A percentile compares a stretch with the other conserved stretches of the same genome.
Conservation (phyloP, 768 basidiomycete genomes). For the Amanita molliuscula region DNA sequence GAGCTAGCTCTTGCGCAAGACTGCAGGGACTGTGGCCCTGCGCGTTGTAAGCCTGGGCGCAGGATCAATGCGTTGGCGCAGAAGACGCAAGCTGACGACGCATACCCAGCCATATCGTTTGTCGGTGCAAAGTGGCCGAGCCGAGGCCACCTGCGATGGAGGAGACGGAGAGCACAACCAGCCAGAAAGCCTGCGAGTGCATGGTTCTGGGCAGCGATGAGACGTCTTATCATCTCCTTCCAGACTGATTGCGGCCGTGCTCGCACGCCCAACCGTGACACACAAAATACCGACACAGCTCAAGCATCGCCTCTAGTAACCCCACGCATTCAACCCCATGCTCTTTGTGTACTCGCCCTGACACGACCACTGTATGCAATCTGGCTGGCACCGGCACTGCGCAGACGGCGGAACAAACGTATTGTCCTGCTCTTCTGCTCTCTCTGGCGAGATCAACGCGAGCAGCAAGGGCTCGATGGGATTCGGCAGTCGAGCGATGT, state of each 20-base stretch:
- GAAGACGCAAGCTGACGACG: background rate
- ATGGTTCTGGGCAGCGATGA: background rate
- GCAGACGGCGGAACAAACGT: background rate
- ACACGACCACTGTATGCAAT: background rate
- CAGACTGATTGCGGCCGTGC: background rate
- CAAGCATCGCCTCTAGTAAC: background rate
- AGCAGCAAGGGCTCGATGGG: background rate
- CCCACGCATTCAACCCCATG: background rate
- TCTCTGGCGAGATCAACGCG: background rate
- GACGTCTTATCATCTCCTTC: background rate
- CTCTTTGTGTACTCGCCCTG: background rate
- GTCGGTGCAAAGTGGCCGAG: background rate
- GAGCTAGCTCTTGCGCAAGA: slow-evolving; percentile 1
- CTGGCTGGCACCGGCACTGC: background rate
- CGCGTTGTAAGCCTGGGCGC: background rate
- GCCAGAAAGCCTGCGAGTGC: background rate
- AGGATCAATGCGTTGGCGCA: background rate
- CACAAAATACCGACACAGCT: background rate
- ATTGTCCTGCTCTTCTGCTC: background rate
- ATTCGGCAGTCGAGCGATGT: background rate
- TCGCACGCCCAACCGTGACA: no score
- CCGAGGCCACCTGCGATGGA: background rate
- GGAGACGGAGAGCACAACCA: background rate
- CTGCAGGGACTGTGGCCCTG: slow-evolving; percentile 1
- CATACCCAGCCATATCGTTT: background rate